phyloP scores from a whole-genome alignment of 83 land plant species.

The Picea mariana region DNA sequence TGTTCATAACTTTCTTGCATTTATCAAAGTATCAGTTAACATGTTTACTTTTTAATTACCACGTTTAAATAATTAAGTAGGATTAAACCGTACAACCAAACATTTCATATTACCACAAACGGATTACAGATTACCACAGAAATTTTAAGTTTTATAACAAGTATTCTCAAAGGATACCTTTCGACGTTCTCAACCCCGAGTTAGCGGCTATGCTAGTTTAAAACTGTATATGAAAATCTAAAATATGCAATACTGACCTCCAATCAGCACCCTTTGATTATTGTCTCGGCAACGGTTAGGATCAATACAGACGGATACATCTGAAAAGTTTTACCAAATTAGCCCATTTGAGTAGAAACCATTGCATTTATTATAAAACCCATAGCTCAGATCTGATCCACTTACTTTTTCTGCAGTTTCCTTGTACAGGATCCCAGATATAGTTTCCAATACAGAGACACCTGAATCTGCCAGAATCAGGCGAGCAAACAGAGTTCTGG shows the following conservation, averaged over 20 bases:
- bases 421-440: conserved; percentile 20
- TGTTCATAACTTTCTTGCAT: no score
- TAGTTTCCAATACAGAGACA: conserved; percentile 15
- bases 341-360: not conserved
- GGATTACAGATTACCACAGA: no score
- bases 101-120: no score
- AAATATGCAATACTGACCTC: not conserved
- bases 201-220: no score
- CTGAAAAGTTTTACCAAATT: not conserved
- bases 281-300: not conserved
- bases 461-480: conserved; percentile 3
- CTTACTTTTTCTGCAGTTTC: conserved; percentile 21
- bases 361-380: not conserved
- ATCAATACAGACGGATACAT: not conserved
- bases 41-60: no score
- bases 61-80: no score
- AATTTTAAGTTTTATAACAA: no score
- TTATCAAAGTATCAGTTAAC: no score
- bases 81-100: no score
- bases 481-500: conserved; percentile 14
- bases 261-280: not conserved
- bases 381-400: not conserved
- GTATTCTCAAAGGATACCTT: no score
- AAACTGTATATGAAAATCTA: no score
- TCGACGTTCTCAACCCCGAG: no score